Evolutionary conservation across 768 basidiomycete species (phyloP).

Genomic region (Postia placenta): DNA sequence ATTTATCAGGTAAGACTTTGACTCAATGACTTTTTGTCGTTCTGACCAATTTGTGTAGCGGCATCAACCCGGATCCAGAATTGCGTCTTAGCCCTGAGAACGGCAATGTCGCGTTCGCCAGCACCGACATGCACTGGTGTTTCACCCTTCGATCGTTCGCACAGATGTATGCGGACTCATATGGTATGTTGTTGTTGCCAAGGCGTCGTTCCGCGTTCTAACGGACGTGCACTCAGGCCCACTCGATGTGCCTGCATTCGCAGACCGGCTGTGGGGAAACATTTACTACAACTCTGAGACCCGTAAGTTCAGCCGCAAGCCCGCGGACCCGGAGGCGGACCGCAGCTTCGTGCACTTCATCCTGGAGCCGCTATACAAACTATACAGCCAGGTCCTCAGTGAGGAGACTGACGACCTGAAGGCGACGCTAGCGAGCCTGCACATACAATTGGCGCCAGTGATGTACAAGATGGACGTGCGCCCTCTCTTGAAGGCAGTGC

Average conservation of each 20-base stretch:
- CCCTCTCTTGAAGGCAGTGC: conserved; percentile 86
- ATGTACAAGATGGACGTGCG: conserved; percentile 99
- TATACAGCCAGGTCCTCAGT: conserved; percentile 92
- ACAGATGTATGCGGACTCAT: conserved; percentile 92
- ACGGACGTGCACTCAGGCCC: conserved; percentile 43
- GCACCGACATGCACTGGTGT: conserved; percentile 96
- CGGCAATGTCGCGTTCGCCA: conserved; percentile 96
- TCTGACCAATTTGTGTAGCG: conserved; percentile 30
- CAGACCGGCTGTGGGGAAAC: conserved; percentile 94
- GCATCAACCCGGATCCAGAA: conserved; percentile 85
- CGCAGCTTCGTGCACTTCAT: conserved; percentile 95
- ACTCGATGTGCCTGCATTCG: conserved; percentile 81
- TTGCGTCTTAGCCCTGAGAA: conserved; percentile 88
- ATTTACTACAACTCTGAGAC: conserved; percentile 86
- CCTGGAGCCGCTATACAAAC: conserved; percentile 92
- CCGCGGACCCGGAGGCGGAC: conserved; percentile 67
- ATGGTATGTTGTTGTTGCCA: conserved; percentile 53
- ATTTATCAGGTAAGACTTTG: conserved; percentile 68
- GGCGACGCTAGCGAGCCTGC: conserved; percentile 67
- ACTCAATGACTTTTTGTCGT: neutral
- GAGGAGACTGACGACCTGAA: conserved; percentile 88
- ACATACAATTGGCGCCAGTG: conserved; percentile 83
- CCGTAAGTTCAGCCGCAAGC: conserved; percentile 87
- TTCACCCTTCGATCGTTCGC: conserved; percentile 94
- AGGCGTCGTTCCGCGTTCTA: too few relatives aligned